These are phyloP conservation scores for Aquilaria malaccensis DNA, from an alignment of 345 rosid species.

Conservation along the genomic window DNA sequence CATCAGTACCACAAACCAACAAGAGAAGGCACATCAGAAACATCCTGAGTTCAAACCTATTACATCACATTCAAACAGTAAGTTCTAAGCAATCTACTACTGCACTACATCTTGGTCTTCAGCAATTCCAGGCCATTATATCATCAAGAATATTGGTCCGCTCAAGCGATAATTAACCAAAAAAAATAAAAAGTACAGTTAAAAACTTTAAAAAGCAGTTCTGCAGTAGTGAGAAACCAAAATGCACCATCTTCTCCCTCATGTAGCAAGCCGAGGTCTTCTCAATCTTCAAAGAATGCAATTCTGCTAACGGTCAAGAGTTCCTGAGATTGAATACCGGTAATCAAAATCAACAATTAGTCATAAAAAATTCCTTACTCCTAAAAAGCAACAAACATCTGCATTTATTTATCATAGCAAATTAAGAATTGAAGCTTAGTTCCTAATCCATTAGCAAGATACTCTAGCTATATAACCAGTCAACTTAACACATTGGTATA, in stretches of 20 bases:
- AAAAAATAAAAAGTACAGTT: conserved; percentile 22
- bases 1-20: conserved; percentile 27
- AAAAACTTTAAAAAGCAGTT: conserved; percentile 17
- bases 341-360: too few species aligned
- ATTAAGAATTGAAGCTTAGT: too few species aligned
- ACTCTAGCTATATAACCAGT: too few species aligned
- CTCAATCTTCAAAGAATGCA: conserved; percentile 8
- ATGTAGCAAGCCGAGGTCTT: conserved; percentile 12
- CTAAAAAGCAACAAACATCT: too few species aligned
- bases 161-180: conserved; percentile 22
- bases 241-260: conserved; percentile 11
- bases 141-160: conserved; percentile 28
- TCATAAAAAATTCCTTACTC: too few species aligned
- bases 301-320: conserved; percentile 14
- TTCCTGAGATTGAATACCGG: conserved; percentile 11
- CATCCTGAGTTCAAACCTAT: conserved; percentile 33
- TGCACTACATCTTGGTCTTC: conserved; percentile 25
- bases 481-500: too few species aligned
- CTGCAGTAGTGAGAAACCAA: background rate
- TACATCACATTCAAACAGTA: conserved; percentile 24
- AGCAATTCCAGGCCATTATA: conserved; percentile 27
- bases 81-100: conserved; percentile 14
- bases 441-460: too few species aligned
- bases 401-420: too few species aligned
- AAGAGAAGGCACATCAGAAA: conserved; percentile 23